phyloP scores from a whole-genome alignment of 2,329 filamentous ascomycete genomes.

The Diaporthe nobilis region DNA sequence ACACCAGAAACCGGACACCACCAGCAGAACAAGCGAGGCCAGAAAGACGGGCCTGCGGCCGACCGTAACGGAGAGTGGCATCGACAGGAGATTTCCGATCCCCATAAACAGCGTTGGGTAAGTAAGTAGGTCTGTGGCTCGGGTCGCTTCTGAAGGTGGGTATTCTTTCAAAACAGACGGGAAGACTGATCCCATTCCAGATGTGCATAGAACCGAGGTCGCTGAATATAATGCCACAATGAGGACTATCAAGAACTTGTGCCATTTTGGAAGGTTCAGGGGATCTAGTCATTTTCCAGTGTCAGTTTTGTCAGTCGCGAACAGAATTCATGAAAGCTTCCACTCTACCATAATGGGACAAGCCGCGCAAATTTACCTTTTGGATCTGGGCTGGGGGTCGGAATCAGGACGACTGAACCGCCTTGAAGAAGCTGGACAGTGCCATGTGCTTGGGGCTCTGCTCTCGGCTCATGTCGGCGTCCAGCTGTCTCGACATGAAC shows the following conservation, averaged over 20 bases:
- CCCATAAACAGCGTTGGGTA: slow-evolving; percentile 5
- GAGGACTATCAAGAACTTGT: not conserved
- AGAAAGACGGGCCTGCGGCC: slow-evolving; percentile 1
- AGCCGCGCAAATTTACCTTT: not conserved
- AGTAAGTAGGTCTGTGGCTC: not conserved
- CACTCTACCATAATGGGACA: not conserved
- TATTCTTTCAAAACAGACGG: not conserved
- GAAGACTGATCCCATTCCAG: not conserved
- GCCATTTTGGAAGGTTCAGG: slow-evolving; percentile 6
- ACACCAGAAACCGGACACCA: not conserved
- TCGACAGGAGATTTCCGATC: not conserved
- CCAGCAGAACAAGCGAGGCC: not conserved
- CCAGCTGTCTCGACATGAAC: not conserved
- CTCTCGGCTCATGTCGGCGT: not conserved
- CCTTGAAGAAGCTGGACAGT: not conserved
- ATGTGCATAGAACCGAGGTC: not conserved
- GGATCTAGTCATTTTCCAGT: not conserved
- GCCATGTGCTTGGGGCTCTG: slow-evolving; percentile 1
- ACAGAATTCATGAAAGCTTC: not conserved
- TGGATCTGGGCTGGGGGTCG: slow-evolving; percentile 1
- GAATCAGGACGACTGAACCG: slow-evolving; percentile 1
- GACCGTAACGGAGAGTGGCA: not conserved
- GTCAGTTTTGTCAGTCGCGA: not conserved
- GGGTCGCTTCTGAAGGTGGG: not conserved
- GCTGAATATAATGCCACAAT: slow-evolving; percentile 4